These are phyloP conservation scores for Umbellularia californica DNA, from an alignment of 164 flowering plant genomes.

Conservation along the genomic window DNA sequence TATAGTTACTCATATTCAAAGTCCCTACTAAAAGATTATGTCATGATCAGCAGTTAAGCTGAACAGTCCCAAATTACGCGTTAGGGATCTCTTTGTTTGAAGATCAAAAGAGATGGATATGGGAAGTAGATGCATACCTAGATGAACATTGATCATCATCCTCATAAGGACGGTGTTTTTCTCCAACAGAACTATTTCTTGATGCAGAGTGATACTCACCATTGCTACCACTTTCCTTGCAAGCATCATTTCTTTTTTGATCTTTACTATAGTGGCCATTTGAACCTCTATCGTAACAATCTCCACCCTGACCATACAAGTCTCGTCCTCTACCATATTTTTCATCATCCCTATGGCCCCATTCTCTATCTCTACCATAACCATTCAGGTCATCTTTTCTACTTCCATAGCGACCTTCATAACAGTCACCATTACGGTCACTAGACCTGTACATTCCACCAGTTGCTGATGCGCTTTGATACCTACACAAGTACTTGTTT, in stretches of 20 bases:
- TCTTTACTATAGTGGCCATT: constrained; percentile 8
- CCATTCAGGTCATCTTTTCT: not conserved
- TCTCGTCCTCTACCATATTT: constrained; percentile 60
- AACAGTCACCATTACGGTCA: constrained; percentile 62
- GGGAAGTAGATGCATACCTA: constrained; percentile 37
- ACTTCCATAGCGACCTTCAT: constrained; percentile 38
- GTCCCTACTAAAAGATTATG: not conserved
- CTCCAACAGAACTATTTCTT: constrained; percentile 67
- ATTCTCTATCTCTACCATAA: constrained; percentile 52
- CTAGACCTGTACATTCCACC: constrained; percentile 47
- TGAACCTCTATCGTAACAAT: constrained; percentile 23
- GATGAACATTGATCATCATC: constrained; percentile 69
- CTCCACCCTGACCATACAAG: constrained; percentile 56
- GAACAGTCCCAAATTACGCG: not conserved
- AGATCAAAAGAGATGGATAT: not conserved
- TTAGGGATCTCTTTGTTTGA: not conserved
- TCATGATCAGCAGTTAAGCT: not conserved
- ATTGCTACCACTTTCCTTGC: constrained; percentile 67
- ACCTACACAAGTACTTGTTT: constrained; percentile 34
- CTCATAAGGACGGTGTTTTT: constrained; percentile 51
- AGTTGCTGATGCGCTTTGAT: constrained; percentile 43
- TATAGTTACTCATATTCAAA: not conserved
- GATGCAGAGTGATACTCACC: constrained; percentile 56
- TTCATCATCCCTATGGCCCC: constrained; percentile 69
- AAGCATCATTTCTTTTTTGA: not conserved